Evolutionary conservation across 495 filamentous ascomycete species (phyloP).

Genomic region (Penicillium psychrofluorescens): DNA sequence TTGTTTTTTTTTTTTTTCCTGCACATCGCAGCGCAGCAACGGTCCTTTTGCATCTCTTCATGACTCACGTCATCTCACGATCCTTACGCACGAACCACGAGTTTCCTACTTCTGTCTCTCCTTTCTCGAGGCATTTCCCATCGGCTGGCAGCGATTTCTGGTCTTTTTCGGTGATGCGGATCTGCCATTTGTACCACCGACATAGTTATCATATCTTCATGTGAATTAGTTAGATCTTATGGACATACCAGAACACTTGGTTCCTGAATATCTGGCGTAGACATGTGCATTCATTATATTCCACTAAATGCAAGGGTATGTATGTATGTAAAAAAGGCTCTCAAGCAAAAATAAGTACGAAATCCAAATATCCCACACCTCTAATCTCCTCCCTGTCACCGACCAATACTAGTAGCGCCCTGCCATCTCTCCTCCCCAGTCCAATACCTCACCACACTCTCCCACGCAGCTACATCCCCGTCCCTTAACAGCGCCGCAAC

Average conservation of each 20-base stretch:
- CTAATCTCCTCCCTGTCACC: conserved; percentile 2
- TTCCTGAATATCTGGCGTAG: no score
- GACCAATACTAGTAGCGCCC: conserved; percentile 5
- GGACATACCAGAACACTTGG: no score
- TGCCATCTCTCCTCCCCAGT: conserved; percentile 46
- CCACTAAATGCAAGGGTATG: no score
- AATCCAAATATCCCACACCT: not conserved
- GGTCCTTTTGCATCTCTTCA: conserved; percentile 1
- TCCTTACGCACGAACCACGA: conserved; percentile 13
- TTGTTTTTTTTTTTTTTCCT: no score
- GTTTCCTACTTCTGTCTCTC: conserved; percentile 13
- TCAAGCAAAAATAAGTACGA: not conserved
- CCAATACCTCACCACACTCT: conserved; percentile 78
- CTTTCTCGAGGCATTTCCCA: conserved; percentile 11
- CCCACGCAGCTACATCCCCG: conserved; percentile 70
- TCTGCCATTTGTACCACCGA: conserved; percentile 3
- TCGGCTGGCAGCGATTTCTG: no score
- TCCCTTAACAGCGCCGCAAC: conserved; percentile 68
- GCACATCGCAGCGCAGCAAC: not conserved
- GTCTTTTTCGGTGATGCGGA: no score
- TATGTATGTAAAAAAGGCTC: not conserved
- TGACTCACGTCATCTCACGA: conserved; percentile 16
- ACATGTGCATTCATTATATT: no score
- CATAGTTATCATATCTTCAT: conserved; percentile 2
- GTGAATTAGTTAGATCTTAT: not conserved